These are phyloP conservation scores for Sechiopsis laciniata DNA, from an alignment of 306 rosid species.

Conservation along the genomic window DNA sequence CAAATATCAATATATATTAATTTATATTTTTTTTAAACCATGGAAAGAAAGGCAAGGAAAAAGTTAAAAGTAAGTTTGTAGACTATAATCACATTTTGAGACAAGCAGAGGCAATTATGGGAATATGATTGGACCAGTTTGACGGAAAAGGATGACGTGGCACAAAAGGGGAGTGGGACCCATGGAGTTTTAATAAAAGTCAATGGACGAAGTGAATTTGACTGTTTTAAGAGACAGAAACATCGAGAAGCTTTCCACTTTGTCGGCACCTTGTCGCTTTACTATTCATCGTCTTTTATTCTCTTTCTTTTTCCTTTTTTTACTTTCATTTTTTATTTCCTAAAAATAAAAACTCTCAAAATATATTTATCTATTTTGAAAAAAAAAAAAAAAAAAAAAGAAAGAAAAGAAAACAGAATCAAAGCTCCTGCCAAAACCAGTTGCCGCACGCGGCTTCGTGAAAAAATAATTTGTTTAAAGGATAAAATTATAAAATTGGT, in stretches of 20 bases:
- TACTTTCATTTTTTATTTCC: neutral
- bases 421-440: neutral
- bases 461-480: too few relatives aligned
- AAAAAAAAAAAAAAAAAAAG: neutral
- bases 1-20: too few relatives aligned
- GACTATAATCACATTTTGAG: neutral
- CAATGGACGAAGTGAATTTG: conserved; percentile 9
- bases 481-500: too few relatives aligned
- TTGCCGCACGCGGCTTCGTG: conserved; percentile 7
- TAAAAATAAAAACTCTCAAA: neutral
- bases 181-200: neutral
- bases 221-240: conserved; percentile 1
- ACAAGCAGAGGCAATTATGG: conserved; percentile 1
- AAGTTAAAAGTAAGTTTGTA: neutral
- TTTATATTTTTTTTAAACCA: too few relatives aligned
- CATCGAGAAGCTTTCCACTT: neutral
- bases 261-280: conserved; percentile 14
- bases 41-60: neutral
- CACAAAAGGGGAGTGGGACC: conserved; percentile 1
- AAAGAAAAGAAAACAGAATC: neutral
- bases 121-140: conserved; percentile 8
- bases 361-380: too few relatives aligned
- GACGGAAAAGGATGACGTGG: neutral
- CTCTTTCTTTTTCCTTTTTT: neutral
- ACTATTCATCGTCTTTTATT: neutral